Percentiles rank a stretch among this genome's conserved stretches.
phyloP scores from a whole-genome alignment of 345 rosid genomes.

The Salix caprea region DNA sequence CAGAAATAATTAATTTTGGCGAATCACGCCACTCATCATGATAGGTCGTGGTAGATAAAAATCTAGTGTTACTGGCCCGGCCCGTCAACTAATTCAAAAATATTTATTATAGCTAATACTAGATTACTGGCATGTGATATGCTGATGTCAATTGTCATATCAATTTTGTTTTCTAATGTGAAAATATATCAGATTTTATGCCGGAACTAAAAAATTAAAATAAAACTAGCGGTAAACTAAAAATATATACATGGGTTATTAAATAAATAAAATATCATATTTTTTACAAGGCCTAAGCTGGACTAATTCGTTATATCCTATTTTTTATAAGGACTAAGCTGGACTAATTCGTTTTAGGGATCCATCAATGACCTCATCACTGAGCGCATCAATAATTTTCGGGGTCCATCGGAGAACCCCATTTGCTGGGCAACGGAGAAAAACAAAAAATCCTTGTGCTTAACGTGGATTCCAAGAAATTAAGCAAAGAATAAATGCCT shows the following conservation, averaged over 20 bases:
- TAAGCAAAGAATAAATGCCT: neutral
- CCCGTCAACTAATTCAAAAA: too few relatives aligned
- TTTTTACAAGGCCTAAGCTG: too few relatives aligned
- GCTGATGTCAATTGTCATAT: too few relatives aligned
- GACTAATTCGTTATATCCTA: neutral
- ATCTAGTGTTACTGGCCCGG: too few relatives aligned
- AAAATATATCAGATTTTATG: too few relatives aligned
- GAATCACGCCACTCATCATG: neutral
- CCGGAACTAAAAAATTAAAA: too few relatives aligned
- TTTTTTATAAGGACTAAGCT: too few relatives aligned
- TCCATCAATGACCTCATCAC: neutral
- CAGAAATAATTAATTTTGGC: neutral
- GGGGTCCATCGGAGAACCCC: neutral
- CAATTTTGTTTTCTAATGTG: too few relatives aligned
- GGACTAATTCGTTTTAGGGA: neutral
- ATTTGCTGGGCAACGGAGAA: neutral
- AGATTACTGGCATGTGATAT: too few relatives aligned
- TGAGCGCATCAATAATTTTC: neutral
- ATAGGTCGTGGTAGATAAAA: neutral
- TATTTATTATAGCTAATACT: too few relatives aligned
- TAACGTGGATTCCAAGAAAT: conserved; percentile 2
- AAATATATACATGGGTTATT: neutral
- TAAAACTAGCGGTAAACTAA: too few relatives aligned
- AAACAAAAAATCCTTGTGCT: neutral
- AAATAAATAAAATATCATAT: neutral